Evolutionary conservation across 2,329 filamentous ascomycete species (phyloP).

Genomic region (Plenodomus lindquistii): DNA sequence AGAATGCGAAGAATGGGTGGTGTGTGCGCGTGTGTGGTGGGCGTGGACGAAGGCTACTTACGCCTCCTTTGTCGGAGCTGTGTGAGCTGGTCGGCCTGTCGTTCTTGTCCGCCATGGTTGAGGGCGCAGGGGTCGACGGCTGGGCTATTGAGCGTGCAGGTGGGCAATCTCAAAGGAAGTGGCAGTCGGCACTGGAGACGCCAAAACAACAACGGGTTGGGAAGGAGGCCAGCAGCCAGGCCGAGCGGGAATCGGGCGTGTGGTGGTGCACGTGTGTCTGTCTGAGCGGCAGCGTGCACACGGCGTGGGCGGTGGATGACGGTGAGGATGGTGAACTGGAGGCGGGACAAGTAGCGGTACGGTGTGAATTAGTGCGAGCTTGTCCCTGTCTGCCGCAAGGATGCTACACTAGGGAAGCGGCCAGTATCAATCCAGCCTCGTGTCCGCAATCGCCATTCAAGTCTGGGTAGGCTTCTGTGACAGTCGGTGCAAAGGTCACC

Average conservation of each 20-base stretch:
- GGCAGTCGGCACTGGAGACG: constrained; percentile 15
- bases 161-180: constrained; percentile 15
- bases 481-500: not conserved
- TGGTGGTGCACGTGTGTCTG: not conserved
- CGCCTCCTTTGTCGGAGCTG: constrained; percentile 37
- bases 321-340: not conserved
- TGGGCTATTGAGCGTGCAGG: constrained; percentile 11
- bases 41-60: constrained; percentile 17
- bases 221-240: not conserved
- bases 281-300: not conserved
- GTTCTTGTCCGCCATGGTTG: constrained; percentile 27
- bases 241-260: not conserved
- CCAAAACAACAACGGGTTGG: not conserved
- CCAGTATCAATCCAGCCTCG: not conserved
- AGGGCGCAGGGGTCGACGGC: constrained; percentile 8
- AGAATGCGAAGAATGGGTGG: too few species aligned
- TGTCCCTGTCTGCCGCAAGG: not conserved
- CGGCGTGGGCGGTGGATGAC: not conserved
- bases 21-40: too few species aligned
- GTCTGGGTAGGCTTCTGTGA: not conserved
- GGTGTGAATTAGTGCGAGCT: not conserved
- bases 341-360: not conserved
- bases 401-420: not conserved
- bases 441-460: not conserved
- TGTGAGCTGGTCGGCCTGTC: constrained; percentile 35